A percentile compares a stretch with the other conserved stretches of the same genome.
These are phyloP conservation scores for Allium fistulosum DNA, from an alignment of 106 monocot species.

Conservation along the genomic window DNA sequence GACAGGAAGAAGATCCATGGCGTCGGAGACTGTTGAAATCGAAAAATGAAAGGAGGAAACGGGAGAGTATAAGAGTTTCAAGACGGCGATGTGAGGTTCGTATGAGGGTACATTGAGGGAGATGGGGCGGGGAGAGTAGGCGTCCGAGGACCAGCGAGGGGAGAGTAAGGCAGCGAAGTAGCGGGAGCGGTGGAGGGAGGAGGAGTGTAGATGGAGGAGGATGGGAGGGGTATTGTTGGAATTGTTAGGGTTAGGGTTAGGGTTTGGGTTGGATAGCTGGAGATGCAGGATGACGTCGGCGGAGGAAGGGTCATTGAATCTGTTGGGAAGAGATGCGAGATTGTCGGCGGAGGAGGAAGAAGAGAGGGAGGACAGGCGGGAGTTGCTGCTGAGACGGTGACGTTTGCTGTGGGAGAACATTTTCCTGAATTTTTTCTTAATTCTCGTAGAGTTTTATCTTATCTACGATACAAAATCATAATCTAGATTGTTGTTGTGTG, in stretches of 20 bases:
- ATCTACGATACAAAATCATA: too few species aligned
- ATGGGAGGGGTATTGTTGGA: neutral
- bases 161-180: conserved; percentile 87
- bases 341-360: neutral
- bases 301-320: conserved; percentile 50
- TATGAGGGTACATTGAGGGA: conserved; percentile 32
- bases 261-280: conserved; percentile 8
- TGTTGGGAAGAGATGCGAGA: conserved; percentile 11
- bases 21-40: conserved; percentile 47
- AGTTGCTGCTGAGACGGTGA: conserved; percentile 48
- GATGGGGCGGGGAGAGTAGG: neutral
- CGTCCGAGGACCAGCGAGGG: conserved; percentile 44
- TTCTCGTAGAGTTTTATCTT: too few species aligned
- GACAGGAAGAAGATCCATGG: conserved; percentile 64
- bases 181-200: conserved; percentile 55
- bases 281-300: conserved; percentile 53
- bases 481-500: too few species aligned
- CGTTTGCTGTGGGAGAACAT: conserved; percentile 11
- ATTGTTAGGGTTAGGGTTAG: conserved; percentile 1
- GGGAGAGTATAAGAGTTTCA: conserved; percentile 66
- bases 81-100: conserved; percentile 58
- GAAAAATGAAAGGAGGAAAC: conserved; percentile 38
- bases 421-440: too few species aligned
- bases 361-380: conserved; percentile 22
- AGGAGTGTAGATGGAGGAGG: conserved; percentile 73